These are phyloP conservation scores for Trifolium subterraneum DNA, from an alignment of 306 rosid genomes.

Conservation along the genomic window DNA sequence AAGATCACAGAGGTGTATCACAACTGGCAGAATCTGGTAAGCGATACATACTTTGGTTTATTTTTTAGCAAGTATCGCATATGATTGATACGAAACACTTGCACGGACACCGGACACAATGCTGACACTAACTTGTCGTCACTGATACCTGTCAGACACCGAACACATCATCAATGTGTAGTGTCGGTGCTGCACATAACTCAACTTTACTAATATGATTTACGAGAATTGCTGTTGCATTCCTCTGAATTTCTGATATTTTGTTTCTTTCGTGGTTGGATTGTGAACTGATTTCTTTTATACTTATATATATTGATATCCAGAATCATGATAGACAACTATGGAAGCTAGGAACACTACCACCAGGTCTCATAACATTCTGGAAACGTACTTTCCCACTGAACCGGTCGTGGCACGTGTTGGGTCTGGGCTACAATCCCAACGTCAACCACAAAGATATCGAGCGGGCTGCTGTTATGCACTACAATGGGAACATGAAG, in stretches of 20 bases:
- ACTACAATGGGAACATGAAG: conserved; percentile 94
- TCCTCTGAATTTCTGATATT: not conserved
- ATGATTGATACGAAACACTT: conserved; percentile 7
- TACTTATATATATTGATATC: not conserved
- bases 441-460: conserved; percentile 66
- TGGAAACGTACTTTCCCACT: conserved; percentile 86
- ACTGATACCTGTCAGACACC: not conserved
- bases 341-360: conserved; percentile 96
- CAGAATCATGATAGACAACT: conserved; percentile 92
- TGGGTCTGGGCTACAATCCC: conserved; percentile 90
- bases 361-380: conserved; percentile 96
- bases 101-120: not conserved
- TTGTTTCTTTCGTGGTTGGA: conserved; percentile 16
- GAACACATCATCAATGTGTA: not conserved
- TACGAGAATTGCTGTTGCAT: not conserved
- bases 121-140: not conserved
- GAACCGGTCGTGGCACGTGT: conserved; percentile 75
- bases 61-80: conserved; percentile 6
- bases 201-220: not conserved
- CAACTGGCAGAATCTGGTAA: conserved; percentile 96
- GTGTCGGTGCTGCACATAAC: not conserved
- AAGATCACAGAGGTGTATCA: conserved; percentile 91
- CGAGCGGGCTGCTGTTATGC: conserved; percentile 82
- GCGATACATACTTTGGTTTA: conserved; percentile 23
- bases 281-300: conserved; percentile 37